Evolutionary conservation across 2,329 filamentous ascomycete species (phyloP), one percentile per base, ranked within the genome.

Genomic region (Cercospora sesami): DNA sequence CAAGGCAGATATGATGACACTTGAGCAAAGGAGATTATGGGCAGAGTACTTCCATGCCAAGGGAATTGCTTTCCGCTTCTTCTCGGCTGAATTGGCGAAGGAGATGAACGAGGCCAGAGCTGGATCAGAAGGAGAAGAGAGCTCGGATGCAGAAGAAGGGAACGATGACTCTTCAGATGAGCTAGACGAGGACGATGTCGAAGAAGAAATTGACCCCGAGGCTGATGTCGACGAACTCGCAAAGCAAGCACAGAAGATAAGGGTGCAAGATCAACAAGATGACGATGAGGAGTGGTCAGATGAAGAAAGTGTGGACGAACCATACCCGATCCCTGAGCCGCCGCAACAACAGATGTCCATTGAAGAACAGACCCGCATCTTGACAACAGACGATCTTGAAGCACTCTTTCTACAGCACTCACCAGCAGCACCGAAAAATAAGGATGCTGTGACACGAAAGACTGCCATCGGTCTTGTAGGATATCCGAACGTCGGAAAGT

Each of bases 401-500:
- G 87, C 88, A 14, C 88, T 98, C 5, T 97, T 99, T 82, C 82
- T 98, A 18, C 82, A 88, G 73, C 90, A 96, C 78, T 87, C 90
- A 2, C 89, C 89, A 3, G 82, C 86, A 55, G 84, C 88, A 30
- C 71, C 74, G 14, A 63, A 67, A 57, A 64, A 71, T n/a, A 80
- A 83, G 65, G 82, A 85, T 28, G 74, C 78, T 53, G 78, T 81
- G 45, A 83, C 82, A 68, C 81, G 84, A 64, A 97, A 96, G 80
- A 90, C 94, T 4, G 89, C 93, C 72, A 95, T 99, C 73, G 95
- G 95, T 74, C 85, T 99, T 21, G 95, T 99, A 42, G 95, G 95
- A 68, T 99, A 99, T 81, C 95, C 95, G 76, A 99, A 99, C 82
- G 95, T 99, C 71, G 95, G 95, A 82, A 99, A 99, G 83, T 99